Base-by-base conservation (phyloP, 768 basidiomycete species). In the Chiua virens region DNA sequence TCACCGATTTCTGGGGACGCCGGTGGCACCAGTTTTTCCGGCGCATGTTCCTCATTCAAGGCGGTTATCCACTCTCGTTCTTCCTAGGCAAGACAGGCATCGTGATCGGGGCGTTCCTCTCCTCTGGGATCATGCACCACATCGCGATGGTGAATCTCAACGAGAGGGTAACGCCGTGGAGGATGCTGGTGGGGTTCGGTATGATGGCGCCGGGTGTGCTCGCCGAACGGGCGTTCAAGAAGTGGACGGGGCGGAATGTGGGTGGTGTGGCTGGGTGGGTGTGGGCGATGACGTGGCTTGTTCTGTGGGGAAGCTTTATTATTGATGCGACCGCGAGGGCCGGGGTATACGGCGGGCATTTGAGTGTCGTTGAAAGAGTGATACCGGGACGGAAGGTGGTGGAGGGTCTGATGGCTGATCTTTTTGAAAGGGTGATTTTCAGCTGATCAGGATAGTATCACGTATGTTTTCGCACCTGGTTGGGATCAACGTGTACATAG, bases 111-210 rank as follows among this genome's bases (percentile, higher is more conserved):
- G 75, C 75, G 7, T 87, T 86, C 62, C 50, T 79, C 10, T 60
- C 77, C 7, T 86, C 85, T 1, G 83, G 73, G 7, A 41, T 82
- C 4, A 60, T 85, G 11, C 86, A 88, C 53, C 71, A 79, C 52
- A 41, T 77, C 10, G 79, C 77, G 11, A 45, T 80, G 36, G 81
- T 79, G 77, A 76, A 76, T 4, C 73, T 83, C 74, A 78, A 78
- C 2, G 65, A 69, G 11, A 78, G 78, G n/a, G 68, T 73, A 1
- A 80, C 83, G 28, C 71, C 76, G 18, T 43, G 41, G 50, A 48
- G 56, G 15, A 69, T 79, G 27, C 64, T 68, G 0, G 76, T 76
- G 3, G 81, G 78, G 57, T 86, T 85, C 61, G 49, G 82, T 37
- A 65, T 80, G 61, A 81, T 76, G 67, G 82, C 76, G 13, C 52